Evolutionary conservation across 176 grass and related monocot species (phyloP).

Genomic region (Oryza meyeriana): DNA sequence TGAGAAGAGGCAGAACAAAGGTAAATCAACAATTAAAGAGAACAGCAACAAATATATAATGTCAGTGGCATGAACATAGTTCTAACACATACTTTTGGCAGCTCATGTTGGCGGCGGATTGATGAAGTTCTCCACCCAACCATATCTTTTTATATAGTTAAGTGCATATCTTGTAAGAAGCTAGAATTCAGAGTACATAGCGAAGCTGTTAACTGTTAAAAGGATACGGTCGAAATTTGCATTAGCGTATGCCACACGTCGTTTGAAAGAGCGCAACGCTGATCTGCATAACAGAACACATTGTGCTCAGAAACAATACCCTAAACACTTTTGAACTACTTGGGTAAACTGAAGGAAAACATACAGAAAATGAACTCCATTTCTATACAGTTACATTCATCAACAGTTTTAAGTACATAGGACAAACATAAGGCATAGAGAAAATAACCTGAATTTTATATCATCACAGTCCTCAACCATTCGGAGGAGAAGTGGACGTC

Average conservation of each 20-base stretch:
- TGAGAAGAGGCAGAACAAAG: constrained; percentile 30
- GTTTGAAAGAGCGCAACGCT: constrained; percentile 80
- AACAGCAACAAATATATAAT: constrained; percentile 10
- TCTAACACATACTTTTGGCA: constrained; percentile 71
- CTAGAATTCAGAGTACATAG: constrained; percentile 19
- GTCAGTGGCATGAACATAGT: constrained; percentile 18
- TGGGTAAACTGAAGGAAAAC: neutral
- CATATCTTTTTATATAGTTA: constrained; percentile 90
- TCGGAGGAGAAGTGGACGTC: constrained; percentile 69
- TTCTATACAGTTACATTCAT: constrained; percentile 47
- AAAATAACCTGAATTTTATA: constrained; percentile 90
- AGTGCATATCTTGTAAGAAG: constrained; percentile 39
- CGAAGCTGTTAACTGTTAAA: constrained; percentile 29
- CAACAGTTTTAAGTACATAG: constrained; percentile 45
- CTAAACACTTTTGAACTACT: neutral
- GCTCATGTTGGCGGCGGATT: constrained; percentile 87
- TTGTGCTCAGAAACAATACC: constrained; percentile 15
- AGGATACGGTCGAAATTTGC: constrained; percentile 99
- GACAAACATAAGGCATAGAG: neutral
- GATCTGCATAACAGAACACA: constrained; percentile 65
- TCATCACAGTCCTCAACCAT: constrained; percentile 87
- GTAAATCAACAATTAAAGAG: neutral
- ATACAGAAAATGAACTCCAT: constrained; percentile 24
- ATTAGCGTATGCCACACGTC: constrained; percentile 96
- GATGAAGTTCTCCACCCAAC: constrained; percentile 99